Evolutionary conservation across 2,329 filamentous ascomycete species (phyloP).

Genomic region (Fusarium sp.): DNA sequence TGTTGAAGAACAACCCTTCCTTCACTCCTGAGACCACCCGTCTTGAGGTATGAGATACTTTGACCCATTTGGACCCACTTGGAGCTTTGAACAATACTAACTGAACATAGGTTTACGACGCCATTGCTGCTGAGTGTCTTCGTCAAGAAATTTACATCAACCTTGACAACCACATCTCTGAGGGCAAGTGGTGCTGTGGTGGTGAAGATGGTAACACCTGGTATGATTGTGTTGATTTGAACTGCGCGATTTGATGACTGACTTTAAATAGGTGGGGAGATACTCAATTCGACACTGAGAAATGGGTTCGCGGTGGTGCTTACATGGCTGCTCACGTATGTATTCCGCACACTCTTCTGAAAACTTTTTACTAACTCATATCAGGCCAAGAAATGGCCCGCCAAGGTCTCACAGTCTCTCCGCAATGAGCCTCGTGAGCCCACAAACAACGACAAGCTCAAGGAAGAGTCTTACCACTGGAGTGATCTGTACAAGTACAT

Average conservation of each 20-base stretch:
- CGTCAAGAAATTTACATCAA: constrained; percentile 68
- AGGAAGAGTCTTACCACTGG: constrained; percentile 63
- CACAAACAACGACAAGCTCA: constrained; percentile 45
- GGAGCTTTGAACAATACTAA: fast-evolving
- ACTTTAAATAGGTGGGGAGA: constrained; percentile 60
- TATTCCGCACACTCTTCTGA: fast-evolving
- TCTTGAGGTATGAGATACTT: constrained; percentile 53
- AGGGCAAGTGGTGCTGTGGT: constrained; percentile 68
- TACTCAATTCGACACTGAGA: constrained; percentile 65
- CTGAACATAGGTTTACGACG: constrained; percentile 59
- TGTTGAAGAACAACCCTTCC: constrained; percentile 66
- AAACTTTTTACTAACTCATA: background rate
- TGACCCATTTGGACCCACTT: fast-evolving
- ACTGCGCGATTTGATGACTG: no score
- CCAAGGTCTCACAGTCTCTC: constrained; percentile 50
- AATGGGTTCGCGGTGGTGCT: constrained; percentile 69
- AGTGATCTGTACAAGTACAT: constrained; percentile 64
- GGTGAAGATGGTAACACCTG: constrained; percentile 66
- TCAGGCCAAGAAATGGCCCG: constrained; percentile 25
- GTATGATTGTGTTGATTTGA: constrained; percentile 33
- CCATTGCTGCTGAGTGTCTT: constrained; percentile 66
- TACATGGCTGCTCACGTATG: constrained; percentile 70
- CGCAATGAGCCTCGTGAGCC: constrained; percentile 66
- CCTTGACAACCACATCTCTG: constrained; percentile 71
- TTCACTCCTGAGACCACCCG: constrained; percentile 66